Base-by-base conservation (phyloP, 2,329 filamentous ascomycete species). In the Thelonectria discophora region DNA sequence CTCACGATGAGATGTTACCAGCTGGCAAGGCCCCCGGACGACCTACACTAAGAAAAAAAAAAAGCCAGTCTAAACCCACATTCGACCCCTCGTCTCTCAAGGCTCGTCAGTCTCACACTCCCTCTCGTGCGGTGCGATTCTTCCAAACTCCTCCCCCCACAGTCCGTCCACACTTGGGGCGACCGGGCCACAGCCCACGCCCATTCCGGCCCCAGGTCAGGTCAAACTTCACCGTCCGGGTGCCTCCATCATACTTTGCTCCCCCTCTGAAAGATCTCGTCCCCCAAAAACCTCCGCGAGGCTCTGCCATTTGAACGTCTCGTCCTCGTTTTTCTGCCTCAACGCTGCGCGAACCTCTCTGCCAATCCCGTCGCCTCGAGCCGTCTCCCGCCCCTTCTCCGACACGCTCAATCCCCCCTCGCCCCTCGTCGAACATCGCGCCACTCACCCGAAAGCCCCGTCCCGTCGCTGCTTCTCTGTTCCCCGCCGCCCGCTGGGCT, bases 201-300 rank as follows among this genome's bases (percentile, higher is more conserved):
- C 68, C 60, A 65, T 69, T 71, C 66, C 60, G 66, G 66, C 60
- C 63, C 68, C 66, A 71, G 66, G 59, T 68, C 58, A 68, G 65
- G 62, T 64, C 67, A 71, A 69, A 71, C 64, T 71, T 67, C 69
- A 70, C 65, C 67, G 69, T 70, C 65, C 62, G 67, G 65, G 65
- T 67, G 42, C 60, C 55, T 60, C 62, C 39, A 62, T 61, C 67
- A 59, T 66, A 60, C 63, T 62, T 67, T 71, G 61, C 55, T 48
- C 49, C 46, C 62, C 56, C 63, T 51, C 62, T 42, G 46, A 60
- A 62, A 34, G 51, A 58, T 54, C 57, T 45, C 27, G 39, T 34
- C 32, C 50, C 49, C 55, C n/a, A 45, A 45, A 45, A 24, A 24
- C 24, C 17, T 20, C 20, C 18, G 17, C 17, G 30, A 42, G 63